Conservation (phyloP, 495 filamentous ascomycete species). For the Gamarada debralockiae region DNA sequence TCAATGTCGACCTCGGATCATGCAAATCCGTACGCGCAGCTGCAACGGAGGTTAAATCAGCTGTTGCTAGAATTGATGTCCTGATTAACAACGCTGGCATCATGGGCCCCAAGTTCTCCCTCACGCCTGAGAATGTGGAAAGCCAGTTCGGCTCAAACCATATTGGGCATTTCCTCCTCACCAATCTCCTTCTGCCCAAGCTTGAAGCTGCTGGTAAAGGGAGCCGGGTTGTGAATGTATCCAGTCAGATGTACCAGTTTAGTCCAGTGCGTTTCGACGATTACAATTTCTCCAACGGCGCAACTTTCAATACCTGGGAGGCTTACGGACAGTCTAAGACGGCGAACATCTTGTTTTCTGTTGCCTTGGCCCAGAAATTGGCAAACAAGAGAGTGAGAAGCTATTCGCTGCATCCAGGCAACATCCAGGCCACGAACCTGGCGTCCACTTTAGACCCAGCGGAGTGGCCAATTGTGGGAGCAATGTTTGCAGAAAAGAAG, state of each 20-base stretch:
- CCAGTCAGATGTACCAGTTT: neutral
- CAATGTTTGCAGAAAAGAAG: constrained; percentile 10
- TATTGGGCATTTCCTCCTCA: constrained; percentile 55
- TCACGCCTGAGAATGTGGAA: constrained; percentile 41
- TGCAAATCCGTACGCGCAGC: neutral
- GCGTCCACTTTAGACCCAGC: neutral
- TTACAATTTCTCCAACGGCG: neutral
- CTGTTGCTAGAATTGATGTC: constrained; percentile 41
- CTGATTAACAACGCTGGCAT: constrained; percentile 68
- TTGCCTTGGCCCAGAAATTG: constrained; percentile 34
- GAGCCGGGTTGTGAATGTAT: neutral
- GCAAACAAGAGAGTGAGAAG: constrained; percentile 27
- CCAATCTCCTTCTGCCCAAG: constrained; percentile 32
- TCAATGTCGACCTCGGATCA: neutral
- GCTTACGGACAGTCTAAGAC: constrained; percentile 56
- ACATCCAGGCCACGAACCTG: too few relatives aligned
- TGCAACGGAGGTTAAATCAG: constrained; percentile 17
- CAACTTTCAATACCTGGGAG: constrained; percentile 21
- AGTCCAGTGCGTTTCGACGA: neutral
- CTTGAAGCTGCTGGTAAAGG: neutral
- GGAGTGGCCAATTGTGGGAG: constrained; percentile 24
- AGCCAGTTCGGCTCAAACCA: constrained; percentile 55
- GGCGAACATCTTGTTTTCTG: constrained; percentile 54
- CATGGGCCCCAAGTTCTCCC: constrained; percentile 44
- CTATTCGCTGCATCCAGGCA: constrained; percentile 24